Conservation (phyloP, 176 grass and related monocot genomes). For the Pontederia paniculata region DNA sequence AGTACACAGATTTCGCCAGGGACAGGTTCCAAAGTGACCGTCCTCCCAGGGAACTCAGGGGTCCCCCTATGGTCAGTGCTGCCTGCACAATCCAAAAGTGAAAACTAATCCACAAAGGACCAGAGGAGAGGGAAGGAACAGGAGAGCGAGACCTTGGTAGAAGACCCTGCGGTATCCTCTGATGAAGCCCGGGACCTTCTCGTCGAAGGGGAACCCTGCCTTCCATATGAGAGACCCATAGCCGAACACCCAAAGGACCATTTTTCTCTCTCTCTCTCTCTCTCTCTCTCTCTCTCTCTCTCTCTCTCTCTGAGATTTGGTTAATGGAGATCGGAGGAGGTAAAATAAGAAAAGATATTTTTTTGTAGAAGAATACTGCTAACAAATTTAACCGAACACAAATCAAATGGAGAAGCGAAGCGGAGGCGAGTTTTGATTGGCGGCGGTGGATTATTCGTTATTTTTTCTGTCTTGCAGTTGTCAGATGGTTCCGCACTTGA, state of each 20-base stretch:
- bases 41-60: slow-evolving; percentile 68
- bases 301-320: background rate
- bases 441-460: no score
- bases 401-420: no score
- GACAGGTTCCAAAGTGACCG: slow-evolving; percentile 58
- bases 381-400: no score
- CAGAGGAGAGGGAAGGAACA: background rate
- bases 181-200: slow-evolving; percentile 67
- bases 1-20: slow-evolving; percentile 58
- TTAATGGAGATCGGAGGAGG: background rate
- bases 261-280: background rate
- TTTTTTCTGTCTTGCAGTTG: no score
- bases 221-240: slow-evolving; percentile 94
- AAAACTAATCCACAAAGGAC: background rate
- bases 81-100: slow-evolving; percentile 21
- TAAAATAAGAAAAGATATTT: no score
- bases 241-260: slow-evolving; percentile 80
- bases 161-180: slow-evolving; percentile 67
- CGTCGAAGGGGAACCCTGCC: slow-evolving; percentile 72
- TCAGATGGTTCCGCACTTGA: no score
- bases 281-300: slow-evolving; percentile 2
- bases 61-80: slow-evolving; percentile 94
- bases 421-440: background rate
- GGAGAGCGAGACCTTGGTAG: slow-evolving; percentile 49
- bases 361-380: no score